Conservation (phyloP, 768 basidiomycete genomes). For the Boletus huronensis region DNA sequence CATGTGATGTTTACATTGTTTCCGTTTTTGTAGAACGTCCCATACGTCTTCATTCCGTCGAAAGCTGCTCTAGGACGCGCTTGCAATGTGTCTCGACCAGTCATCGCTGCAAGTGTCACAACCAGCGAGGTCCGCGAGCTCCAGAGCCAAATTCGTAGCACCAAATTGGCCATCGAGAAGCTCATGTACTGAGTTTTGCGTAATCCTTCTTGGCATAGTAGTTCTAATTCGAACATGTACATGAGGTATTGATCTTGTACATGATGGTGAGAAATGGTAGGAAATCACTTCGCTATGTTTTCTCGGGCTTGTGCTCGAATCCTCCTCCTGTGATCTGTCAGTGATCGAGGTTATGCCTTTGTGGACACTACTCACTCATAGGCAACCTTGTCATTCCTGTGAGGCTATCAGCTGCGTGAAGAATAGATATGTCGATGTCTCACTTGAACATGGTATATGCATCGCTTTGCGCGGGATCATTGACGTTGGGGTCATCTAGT, state of each 20-base stretch:
- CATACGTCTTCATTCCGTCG: slow-evolving; percentile 91
- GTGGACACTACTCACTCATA: slow-evolving; percentile 69
- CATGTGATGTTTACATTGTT: not conserved
- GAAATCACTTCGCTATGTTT: slow-evolving; percentile 72
- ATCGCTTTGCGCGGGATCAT: slow-evolving; percentile 97
- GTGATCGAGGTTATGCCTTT: not conserved
- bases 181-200: slow-evolving; percentile 39
- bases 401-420: slow-evolving; percentile 6
- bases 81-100: slow-evolving; percentile 91
- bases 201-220: slow-evolving; percentile 5
- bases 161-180: slow-evolving; percentile 83
- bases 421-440: slow-evolving; percentile 30
- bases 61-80: slow-evolving; percentile 96
- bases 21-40: slow-evolving; percentile 68
- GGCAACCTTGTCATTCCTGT: slow-evolving; percentile 87
- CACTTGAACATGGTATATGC: slow-evolving; percentile 99
- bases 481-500: slow-evolving; percentile 92
- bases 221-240: slow-evolving; percentile 13
- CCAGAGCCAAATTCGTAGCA: slow-evolving; percentile 78
- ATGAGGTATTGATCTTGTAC: not conserved
- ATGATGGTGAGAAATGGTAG: not conserved
- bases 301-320: slow-evolving; percentile 86
- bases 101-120: slow-evolving; percentile 95
- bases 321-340: slow-evolving; percentile 52
- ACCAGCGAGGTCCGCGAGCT: slow-evolving; percentile 93